Conservation (phyloP, 139 green algal genomes). For the Ettlia oleoabundans region DNA sequence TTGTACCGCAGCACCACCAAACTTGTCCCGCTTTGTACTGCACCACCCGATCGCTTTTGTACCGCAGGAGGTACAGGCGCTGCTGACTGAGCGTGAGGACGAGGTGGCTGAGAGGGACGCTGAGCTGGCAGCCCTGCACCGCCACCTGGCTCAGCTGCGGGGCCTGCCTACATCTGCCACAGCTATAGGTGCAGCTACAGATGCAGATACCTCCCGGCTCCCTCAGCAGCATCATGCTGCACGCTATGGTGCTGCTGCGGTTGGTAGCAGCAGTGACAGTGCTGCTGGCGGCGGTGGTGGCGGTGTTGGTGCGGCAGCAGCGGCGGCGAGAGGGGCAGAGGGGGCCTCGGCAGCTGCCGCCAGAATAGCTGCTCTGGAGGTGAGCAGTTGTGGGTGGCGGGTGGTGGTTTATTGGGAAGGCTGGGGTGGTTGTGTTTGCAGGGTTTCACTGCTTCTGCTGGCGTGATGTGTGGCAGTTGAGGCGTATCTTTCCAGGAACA, state of each 20-base stretch:
- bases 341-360: too few relatives aligned
- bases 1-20: background rate
- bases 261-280: too few relatives aligned
- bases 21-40: background rate
- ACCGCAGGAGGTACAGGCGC: background rate
- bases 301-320: too few relatives aligned
- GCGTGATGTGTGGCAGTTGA: background rate
- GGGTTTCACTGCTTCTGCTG: background rate
- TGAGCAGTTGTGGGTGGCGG: background rate
- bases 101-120: background rate
- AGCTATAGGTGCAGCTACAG: too few relatives aligned
- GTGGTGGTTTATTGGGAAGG: background rate
- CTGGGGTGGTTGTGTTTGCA: background rate
- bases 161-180: too few relatives aligned
- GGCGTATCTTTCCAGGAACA: too few relatives aligned
- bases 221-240: too few relatives aligned
- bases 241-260: too few relatives aligned
- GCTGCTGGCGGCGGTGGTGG: background rate
- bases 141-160: background rate
- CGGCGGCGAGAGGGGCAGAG: too few relatives aligned
- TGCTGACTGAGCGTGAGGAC: constrained; percentile 18
- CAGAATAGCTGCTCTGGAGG: constrained; percentile 21
- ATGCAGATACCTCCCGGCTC: too few relatives aligned
- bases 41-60: background rate
- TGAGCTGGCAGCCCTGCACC: constrained; percentile 24